Conservation (phyloP, 495 filamentous ascomycete genomes). For the Venustampulla echinocandica region DNA sequence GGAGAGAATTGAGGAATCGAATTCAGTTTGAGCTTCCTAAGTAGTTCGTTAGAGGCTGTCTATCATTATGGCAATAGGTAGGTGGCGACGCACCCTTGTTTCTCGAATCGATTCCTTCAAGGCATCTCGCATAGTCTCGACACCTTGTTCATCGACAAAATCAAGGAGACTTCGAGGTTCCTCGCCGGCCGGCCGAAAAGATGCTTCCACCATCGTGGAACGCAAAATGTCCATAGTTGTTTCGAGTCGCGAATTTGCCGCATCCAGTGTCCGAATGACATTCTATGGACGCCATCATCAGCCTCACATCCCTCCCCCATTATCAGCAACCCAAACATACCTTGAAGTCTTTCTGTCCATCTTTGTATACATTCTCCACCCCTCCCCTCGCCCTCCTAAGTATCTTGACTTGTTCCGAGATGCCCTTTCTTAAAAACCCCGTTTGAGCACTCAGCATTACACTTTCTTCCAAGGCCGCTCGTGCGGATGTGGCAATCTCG, state of each 20-base stretch:
- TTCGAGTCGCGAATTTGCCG: constrained; percentile 59
- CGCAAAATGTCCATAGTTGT: constrained; percentile 61
- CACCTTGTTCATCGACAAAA: constrained; percentile 77
- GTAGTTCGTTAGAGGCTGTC: constrained; percentile 10
- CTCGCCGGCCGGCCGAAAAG: constrained; percentile 62
- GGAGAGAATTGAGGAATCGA: constrained; percentile 53
- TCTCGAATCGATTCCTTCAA: constrained; percentile 59
- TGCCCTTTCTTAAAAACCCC: constrained; percentile 60
- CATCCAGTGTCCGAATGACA: constrained; percentile 64
- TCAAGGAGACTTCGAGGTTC: constrained; percentile 67
- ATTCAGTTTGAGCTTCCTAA: constrained; percentile 49
- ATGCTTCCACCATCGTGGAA: constrained; percentile 61
- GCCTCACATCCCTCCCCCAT: not conserved
- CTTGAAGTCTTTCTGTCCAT: constrained; percentile 40
- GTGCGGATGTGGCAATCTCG: constrained; percentile 70
- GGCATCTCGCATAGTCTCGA: constrained; percentile 56
- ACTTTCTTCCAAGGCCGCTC: constrained; percentile 68
- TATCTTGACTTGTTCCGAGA: constrained; percentile 63
- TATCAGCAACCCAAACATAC: constrained; percentile 8
- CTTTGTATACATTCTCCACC: constrained; percentile 43
- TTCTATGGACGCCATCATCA: constrained; percentile 25
- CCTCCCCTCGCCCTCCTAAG: constrained; percentile 57
- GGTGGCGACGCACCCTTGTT: constrained; percentile 30
- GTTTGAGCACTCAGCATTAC: constrained; percentile 71
- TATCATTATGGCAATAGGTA: not conserved